Evolutionary conservation across 495 filamentous ascomycete species (phyloP).

Genomic region (Viridothelium virens): DNA sequence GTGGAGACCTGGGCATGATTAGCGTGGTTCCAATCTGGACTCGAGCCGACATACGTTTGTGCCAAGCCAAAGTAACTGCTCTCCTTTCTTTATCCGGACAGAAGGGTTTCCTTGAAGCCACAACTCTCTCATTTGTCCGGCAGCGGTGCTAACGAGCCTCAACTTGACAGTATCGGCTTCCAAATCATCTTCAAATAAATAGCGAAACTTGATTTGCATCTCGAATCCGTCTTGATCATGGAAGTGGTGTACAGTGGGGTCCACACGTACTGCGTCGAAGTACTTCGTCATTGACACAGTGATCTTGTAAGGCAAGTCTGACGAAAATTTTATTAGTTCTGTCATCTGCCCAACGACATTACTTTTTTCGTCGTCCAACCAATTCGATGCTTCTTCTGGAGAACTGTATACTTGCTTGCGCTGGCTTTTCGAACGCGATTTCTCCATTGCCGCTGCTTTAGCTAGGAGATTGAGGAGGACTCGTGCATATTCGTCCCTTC

Average conservation of each 20-base stretch:
- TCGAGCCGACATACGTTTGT: constrained; percentile 39
- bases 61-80: constrained; percentile 43
- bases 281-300: constrained; percentile 61
- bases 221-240: constrained; percentile 71
- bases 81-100: constrained; percentile 46
- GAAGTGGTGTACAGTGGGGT: constrained; percentile 61
- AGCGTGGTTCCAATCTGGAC: not conserved
- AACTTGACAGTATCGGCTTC: constrained; percentile 58
- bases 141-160: constrained; percentile 47
- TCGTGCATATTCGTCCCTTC: constrained; percentile 71
- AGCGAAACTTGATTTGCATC: constrained; percentile 59
- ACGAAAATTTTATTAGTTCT: constrained; percentile 57
- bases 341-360: constrained; percentile 54
- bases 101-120: constrained; percentile 49
- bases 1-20: constrained; percentile 47
- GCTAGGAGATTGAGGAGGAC: constrained; percentile 66
- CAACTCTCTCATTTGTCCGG: constrained; percentile 51
- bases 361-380: constrained; percentile 42
- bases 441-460: constrained; percentile 57
- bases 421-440: constrained; percentile 37
- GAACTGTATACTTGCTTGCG: constrained; percentile 33
- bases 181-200: constrained; percentile 64
- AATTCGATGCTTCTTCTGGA: constrained; percentile 2
- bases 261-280: constrained; percentile 62
- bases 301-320: constrained; percentile 55